These are phyloP conservation scores for Nicotiana tomentosiformis DNA, from an alignment of 257 asterid species.

Conservation along the genomic window DNA sequence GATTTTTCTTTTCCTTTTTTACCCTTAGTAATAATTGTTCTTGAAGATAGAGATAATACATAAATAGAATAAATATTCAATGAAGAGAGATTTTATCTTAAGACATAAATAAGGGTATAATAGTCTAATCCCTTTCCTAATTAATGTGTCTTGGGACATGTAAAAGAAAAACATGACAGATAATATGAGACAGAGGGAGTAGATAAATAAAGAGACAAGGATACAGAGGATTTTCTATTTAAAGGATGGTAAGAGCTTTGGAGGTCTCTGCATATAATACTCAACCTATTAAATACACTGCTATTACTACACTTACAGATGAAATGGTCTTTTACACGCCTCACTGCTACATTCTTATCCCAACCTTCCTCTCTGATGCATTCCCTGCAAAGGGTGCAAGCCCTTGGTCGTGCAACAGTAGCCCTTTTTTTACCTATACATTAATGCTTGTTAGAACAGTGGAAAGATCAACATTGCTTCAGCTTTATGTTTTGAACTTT, in stretches of 20 bases:
- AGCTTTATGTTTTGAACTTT: background rate
- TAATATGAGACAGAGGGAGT: too few species aligned
- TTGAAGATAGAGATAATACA: too few species aligned
- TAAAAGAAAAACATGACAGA: too few species aligned
- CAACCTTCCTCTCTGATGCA: constrained; percentile 80
- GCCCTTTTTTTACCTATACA: constrained; percentile 56
- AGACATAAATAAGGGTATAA: too few species aligned
- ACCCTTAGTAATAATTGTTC: too few species aligned
- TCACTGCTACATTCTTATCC: constrained; percentile 60
- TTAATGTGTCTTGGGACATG: too few species aligned
- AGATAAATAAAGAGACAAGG: background rate
- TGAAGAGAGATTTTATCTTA: too few species aligned
- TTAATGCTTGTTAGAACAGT: constrained; percentile 8
- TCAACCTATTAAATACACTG: background rate
- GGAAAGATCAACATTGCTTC: background rate
- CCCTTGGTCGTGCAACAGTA: constrained; percentile 72
- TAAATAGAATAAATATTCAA: too few species aligned
- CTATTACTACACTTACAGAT: constrained; percentile 58
- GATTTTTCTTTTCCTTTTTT: too few species aligned
- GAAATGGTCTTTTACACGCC: constrained; percentile 89
- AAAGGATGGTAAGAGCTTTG: background rate
- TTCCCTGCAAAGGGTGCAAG: constrained; percentile 91
- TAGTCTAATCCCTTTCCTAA: too few species aligned
- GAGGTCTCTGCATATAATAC: background rate
- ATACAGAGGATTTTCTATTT: background rate